Percentiles rank a stretch among this genome's conserved stretches.
Conservation (phyloP, 768 basidiomycete species). For the Lactarius quietus region DNA sequence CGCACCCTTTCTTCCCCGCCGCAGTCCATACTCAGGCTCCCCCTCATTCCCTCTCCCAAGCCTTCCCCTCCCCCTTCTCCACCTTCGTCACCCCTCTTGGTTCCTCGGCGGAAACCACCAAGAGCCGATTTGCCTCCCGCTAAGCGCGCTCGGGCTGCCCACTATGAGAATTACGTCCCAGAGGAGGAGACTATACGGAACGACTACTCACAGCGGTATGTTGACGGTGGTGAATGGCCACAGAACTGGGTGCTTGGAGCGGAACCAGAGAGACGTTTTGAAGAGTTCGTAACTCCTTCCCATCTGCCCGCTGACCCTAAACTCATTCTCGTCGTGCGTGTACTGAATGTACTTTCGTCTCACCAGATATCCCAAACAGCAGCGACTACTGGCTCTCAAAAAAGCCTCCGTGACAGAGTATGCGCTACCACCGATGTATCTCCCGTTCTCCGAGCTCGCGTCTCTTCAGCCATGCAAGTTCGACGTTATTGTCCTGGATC, state of each 20-base stretch:
- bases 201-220: slow-evolving; percentile 89
- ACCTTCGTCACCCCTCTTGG: slow-evolving; percentile 40
- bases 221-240: slow-evolving; percentile 88
- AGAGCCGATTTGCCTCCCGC: slow-evolving; percentile 57
- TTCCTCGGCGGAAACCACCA: slow-evolving; percentile 39
- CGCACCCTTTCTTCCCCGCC: slow-evolving; percentile 53
- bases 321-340: no score
- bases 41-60: slow-evolving; percentile 37
- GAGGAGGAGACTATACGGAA: slow-evolving; percentile 97
- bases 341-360: background rate
- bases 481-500: slow-evolving; percentile 89
- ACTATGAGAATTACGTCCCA: slow-evolving; percentile 80
- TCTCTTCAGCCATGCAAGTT: slow-evolving; percentile 68
- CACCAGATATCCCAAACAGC: slow-evolving; percentile 91
- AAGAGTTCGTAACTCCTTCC: slow-evolving; percentile 69
- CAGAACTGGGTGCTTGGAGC: slow-evolving; percentile 92
- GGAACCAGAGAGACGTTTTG: slow-evolving; percentile 82
- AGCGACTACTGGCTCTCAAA: slow-evolving; percentile 78
- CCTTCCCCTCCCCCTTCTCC: slow-evolving; percentile 48
- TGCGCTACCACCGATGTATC: slow-evolving; percentile 70
- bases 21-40: slow-evolving; percentile 29
- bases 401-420: slow-evolving; percentile 67
- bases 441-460: slow-evolving; percentile 55
- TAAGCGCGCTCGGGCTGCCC: slow-evolving; percentile 65
- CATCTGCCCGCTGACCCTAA: no score